Conservation (phyloP, 345 rosid genomes). For the Populus alba region DNA sequence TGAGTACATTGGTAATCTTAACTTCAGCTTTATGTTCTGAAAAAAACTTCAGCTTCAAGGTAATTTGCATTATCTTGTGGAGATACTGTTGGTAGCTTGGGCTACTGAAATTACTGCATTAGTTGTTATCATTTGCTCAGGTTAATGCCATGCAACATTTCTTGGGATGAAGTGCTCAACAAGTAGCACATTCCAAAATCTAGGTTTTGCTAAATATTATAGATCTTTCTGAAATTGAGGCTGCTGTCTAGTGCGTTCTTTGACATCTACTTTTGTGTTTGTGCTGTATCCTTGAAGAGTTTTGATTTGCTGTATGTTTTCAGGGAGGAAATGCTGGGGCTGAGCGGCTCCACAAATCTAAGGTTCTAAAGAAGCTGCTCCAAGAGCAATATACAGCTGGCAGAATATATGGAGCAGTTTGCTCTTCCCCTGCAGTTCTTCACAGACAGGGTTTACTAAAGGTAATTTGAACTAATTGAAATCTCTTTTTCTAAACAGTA, state of each 20-base stretch:
- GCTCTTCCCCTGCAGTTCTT: constrained; percentile 56
- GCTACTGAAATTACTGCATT: too few species aligned
- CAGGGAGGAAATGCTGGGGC: constrained; percentile 74
- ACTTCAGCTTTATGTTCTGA: not conserved
- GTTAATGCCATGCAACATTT: too few species aligned
- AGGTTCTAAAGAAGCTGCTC: constrained; percentile 70
- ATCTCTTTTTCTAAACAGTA: constrained; percentile 1
- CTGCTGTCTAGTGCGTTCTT: not conserved
- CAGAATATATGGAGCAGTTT: constrained; percentile 70
- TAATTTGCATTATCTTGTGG: not conserved
- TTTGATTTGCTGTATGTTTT: constrained; percentile 3
- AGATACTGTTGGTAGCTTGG: too few species aligned
- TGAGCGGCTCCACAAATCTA: constrained; percentile 62
- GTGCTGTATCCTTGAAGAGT: not conserved
- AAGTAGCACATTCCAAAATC: too few species aligned
- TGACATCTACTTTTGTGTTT: not conserved
- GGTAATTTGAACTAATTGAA: constrained; percentile 31
- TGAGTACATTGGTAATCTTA: not conserved
- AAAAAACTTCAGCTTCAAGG: not conserved
- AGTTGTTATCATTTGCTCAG: too few species aligned
- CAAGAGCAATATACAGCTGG: constrained; percentile 66
- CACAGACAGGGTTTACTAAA: constrained; percentile 67
- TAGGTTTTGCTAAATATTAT: too few species aligned
- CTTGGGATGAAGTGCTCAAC: too few species aligned
- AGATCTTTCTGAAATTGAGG: too few species aligned